phyloP scores from a whole-genome alignment of 495 filamentous ascomycete species.

The Rostrohypoxylon terebratum region DNA sequence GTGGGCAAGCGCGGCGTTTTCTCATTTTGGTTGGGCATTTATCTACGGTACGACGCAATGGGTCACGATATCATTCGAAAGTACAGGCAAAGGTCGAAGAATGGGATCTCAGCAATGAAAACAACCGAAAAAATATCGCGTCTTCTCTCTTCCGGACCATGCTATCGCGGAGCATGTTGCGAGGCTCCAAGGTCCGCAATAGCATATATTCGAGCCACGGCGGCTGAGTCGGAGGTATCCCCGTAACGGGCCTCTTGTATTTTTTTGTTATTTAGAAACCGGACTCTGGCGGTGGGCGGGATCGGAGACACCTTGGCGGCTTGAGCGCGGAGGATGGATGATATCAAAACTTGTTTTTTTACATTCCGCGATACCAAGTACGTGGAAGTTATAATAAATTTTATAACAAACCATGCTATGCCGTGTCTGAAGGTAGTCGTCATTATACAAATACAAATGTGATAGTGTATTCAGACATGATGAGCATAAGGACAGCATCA shows the following conservation, averaged over 20 bases:
- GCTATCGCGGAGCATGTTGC: background rate
- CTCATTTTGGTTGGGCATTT: slow-evolving; percentile 44
- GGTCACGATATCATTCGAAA: slow-evolving; percentile 44
- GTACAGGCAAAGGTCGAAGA: slow-evolving; percentile 38
- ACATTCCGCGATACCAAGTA: background rate
- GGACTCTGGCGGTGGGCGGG: slow-evolving; percentile 23
- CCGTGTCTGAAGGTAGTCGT: background rate
- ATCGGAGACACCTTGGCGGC: slow-evolving; percentile 14
- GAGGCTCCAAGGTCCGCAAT: slow-evolving; percentile 25
- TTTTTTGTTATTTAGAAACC: slow-evolving; percentile 35
- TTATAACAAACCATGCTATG: slow-evolving; percentile 29
- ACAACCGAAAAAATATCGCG: slow-evolving; percentile 27
- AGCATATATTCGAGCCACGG: slow-evolving; percentile 22
- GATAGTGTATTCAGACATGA: background rate
- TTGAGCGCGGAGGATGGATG: slow-evolving; percentile 29
- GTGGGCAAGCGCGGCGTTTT: slow-evolving; percentile 42
- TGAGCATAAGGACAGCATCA: background rate
- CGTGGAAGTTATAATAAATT: slow-evolving; percentile 42
- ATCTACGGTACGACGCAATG: slow-evolving; percentile 45
- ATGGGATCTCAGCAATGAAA: slow-evolving; percentile 45
- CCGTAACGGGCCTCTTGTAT: slow-evolving; percentile 15
- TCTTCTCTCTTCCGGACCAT: slow-evolving; percentile 21
- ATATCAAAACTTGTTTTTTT: slow-evolving; percentile 39
- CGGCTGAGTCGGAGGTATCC: slow-evolving; percentile 3
- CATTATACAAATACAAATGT: background rate